Evolutionary conservation across 2,329 filamentous ascomycete genomes (phyloP), one percentile per base, ranked within the genome.

Genomic region (Colletotrichum euphorbiae): DNA sequence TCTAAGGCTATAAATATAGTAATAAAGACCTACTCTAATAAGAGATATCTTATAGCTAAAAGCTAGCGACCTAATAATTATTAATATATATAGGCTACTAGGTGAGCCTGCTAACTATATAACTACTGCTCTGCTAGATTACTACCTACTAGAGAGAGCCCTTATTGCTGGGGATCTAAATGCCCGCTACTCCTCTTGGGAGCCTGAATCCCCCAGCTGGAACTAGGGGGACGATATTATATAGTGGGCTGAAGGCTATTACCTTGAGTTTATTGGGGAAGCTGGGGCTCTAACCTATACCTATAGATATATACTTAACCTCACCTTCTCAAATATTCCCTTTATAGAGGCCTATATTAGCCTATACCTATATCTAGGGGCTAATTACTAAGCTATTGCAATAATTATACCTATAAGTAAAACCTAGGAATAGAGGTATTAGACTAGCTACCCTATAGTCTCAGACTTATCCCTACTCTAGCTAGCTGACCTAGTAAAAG

Each of bases 21-120:
- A 60, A 36, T 13, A 50, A 13, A 60, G 57, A 11, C 57, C 43
- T 5, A 38, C 11, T 2, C 13, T 17, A 33, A 60, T 19, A 28
- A 60, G 57, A 19, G 33, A 60, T 7, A 50, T 50, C 43, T 31
- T 60, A 48, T 60, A 7, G 57, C n/a, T 51, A 7, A 50, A 12
- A 28, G 46, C 28, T 50, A n/a, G 17, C 17, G 31, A 42, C 17
- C 8, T 9, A 28, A 55, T n/a, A 4, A 19, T 60, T 15, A 19
- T 60, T 15, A 60, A 60, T 7, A 13, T 60, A 38, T 51, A 51
- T 13, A 60, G 57, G 8, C 38, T 3, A 40, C 38, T 15, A 40
- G 8, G 38, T 9, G 38, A 40, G 3, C 4, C 38, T 9, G 3
- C 3, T 9, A 40, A 40, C 38, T 9, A 40, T 15, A 40, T 15